These are phyloP conservation scores for Cutaneotrichosporon sp. DNA, from an alignment of 1,284 basidiomycete species.

Conservation along the genomic window DNA sequence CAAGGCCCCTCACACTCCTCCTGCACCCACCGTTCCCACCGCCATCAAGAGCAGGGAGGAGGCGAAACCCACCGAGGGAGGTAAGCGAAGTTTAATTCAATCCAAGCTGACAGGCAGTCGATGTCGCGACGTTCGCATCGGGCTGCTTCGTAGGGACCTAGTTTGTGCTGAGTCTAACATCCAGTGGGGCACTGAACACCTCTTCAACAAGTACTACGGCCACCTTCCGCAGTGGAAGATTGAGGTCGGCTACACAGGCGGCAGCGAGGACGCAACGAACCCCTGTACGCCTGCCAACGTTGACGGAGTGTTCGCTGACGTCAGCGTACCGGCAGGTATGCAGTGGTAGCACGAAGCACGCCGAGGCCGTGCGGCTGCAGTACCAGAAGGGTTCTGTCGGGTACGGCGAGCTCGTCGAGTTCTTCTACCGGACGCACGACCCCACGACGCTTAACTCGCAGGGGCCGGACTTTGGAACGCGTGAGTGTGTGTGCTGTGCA, in stretches of 20 bases:
- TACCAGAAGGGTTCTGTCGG: constrained; percentile 74
- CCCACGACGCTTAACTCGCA: constrained; percentile 78
- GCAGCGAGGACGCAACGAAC: constrained; percentile 52
- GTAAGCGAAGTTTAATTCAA: constrained; percentile 29
- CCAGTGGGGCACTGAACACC: constrained; percentile 77
- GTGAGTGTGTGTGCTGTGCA: constrained; percentile 54
- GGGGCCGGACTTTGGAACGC: constrained; percentile 69
- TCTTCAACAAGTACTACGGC: constrained; percentile 75
- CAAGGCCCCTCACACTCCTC: constrained; percentile 36
- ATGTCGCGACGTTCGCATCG: constrained; percentile 70
- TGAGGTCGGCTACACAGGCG: constrained; percentile 76
- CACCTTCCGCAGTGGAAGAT: constrained; percentile 57
- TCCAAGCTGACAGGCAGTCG: constrained; percentile 39
- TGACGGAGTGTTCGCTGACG: constrained; percentile 2
- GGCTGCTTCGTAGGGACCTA: constrained; percentile 57
- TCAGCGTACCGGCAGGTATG: constrained; percentile 70
- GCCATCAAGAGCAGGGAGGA: constrained; percentile 43
- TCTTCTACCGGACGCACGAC: constrained; percentile 92
- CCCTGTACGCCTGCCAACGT: constrained; percentile 12
- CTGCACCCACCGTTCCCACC: constrained; percentile 47
- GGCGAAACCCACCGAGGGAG: constrained; percentile 36
- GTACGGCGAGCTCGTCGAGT: constrained; percentile 83
- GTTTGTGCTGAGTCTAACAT: background rate
- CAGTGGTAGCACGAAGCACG: constrained; percentile 75
- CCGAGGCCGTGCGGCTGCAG: constrained; percentile 79